Evolutionary conservation across 2,329 filamentous ascomycete species (phyloP).

Genomic region (Zymoseptoria pseudotritici): DNA sequence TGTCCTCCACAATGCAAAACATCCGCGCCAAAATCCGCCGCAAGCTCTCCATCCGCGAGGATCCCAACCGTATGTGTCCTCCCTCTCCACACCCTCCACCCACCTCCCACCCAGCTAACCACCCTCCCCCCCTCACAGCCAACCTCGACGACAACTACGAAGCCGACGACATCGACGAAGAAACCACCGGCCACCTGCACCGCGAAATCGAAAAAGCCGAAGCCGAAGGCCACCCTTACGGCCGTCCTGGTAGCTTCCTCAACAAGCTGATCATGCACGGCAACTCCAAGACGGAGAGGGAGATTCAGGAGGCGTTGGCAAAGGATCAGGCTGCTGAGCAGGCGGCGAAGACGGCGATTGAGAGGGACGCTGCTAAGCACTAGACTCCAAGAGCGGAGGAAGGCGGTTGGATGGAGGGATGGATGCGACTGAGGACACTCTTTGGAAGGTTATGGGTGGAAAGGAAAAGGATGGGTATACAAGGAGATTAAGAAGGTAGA

Average conservation of each 20-base stretch:
- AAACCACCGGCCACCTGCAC: slow-evolving; percentile 31
- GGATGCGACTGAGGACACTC: too few species aligned
- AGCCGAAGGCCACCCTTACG: slow-evolving; percentile 23
- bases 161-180: slow-evolving; percentile 31
- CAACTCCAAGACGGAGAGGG: slow-evolving; percentile 35
- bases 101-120: slow-evolving; percentile 1
- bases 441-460: too few species aligned
- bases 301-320: slow-evolving; percentile 18
- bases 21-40: slow-evolving; percentile 32
- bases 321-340: slow-evolving; percentile 4
- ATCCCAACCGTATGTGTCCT: slow-evolving; percentile 24
- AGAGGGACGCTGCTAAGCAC: too few species aligned
- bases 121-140: slow-evolving; percentile 2
- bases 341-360: not conserved
- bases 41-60: slow-evolving; percentile 32
- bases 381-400: too few species aligned
- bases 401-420: too few species aligned
- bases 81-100: not conserved
- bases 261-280: slow-evolving; percentile 33
- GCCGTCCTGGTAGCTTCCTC: slow-evolving; percentile 31
- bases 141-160: slow-evolving; percentile 27
- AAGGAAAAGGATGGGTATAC: too few species aligned
- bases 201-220: slow-evolving; percentile 30
- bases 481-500: too few species aligned
- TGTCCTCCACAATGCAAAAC: slow-evolving; percentile 26